These are phyloP conservation scores for Cinnamomum micranthum DNA, from an alignment of 164 flowering plant genomes.

Conservation along the genomic window DNA sequence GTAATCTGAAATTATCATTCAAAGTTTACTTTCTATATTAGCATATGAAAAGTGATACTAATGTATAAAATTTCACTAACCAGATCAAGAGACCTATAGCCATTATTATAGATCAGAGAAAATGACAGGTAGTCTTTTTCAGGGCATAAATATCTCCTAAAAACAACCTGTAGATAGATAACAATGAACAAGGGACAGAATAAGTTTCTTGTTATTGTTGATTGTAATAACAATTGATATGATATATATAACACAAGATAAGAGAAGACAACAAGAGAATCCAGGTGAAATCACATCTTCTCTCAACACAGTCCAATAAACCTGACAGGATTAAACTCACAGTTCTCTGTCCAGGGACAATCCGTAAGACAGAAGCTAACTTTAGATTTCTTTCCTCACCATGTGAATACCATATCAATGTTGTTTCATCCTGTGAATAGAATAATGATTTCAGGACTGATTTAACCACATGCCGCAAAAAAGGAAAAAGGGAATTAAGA, in stretches of 20 bases:
- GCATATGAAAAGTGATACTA: background rate
- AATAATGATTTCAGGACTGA: background rate
- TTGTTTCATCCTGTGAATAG: constrained; percentile 33
- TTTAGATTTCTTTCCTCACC: constrained; percentile 40
- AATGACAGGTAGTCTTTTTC: constrained; percentile 92
- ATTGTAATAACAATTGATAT: background rate
- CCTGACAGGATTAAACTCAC: constrained; percentile 26
- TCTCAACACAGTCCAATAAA: background rate
- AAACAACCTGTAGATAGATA: constrained; percentile 61
- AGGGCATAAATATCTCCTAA: constrained; percentile 71
- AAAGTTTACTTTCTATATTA: background rate
- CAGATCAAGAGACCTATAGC: constrained; percentile 90
- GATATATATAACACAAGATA: background rate
- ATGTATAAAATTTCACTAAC: constrained; percentile 35
- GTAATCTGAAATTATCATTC: constrained; percentile 8
- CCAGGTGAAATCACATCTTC: background rate
- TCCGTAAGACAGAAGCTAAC: constrained; percentile 31
- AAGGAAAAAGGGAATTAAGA: background rate
- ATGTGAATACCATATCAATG: constrained; percentile 44
- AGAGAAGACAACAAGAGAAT: background rate
- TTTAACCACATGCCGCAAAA: background rate
- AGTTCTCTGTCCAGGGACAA: constrained; percentile 53
- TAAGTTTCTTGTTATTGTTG: background rate
- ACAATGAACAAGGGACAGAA: constrained; percentile 3
- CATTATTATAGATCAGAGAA: constrained; percentile 79